Conservation (phyloP, 2,329 filamentous ascomycete genomes). For the Raffaelea arxii region DNA sequence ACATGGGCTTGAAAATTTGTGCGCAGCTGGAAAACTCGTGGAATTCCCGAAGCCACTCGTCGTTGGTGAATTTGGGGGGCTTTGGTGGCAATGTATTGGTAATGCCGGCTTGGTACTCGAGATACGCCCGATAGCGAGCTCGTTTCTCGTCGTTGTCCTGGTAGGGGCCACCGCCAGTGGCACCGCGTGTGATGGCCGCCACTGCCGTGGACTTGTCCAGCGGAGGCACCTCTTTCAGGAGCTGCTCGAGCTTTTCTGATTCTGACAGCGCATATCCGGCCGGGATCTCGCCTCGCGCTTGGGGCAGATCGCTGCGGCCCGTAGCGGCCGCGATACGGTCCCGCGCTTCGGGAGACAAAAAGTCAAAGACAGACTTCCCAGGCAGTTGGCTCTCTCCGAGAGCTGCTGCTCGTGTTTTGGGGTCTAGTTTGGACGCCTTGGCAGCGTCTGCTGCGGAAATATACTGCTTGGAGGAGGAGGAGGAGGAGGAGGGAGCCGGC, state of each 20-base stretch:
- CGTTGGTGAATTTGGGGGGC: constrained; percentile 35
- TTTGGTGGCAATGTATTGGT: constrained; percentile 43
- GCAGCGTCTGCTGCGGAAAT: constrained; percentile 68
- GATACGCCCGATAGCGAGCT: constrained; percentile 68
- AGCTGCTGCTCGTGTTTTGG: constrained; percentile 65
- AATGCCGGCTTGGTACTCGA: constrained; percentile 65
- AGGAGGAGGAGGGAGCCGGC: constrained; percentile 13
- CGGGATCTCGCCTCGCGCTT: constrained; percentile 65
- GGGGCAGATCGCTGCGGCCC: constrained; percentile 67
- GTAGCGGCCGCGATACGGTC: constrained; percentile 67
- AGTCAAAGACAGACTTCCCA: constrained; percentile 94
- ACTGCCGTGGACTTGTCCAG: constrained; percentile 58
- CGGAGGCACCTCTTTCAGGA: constrained; percentile 50
- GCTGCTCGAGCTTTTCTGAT: constrained; percentile 49
- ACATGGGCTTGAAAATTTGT: constrained; percentile 80
- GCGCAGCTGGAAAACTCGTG: constrained; percentile 60
- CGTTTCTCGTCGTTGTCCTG: constrained; percentile 72
- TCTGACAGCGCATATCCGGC: constrained; percentile 52
- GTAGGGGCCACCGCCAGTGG: constrained; percentile 66
- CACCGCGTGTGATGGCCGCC: constrained; percentile 57
- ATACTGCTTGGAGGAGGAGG: constrained; percentile 25
- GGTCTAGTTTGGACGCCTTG: constrained; percentile 64
- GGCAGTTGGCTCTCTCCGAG: constrained; percentile 74
- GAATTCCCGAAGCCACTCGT: constrained; percentile 75
- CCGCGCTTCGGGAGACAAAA: constrained; percentile 66